Evolutionary conservation across 208 protist genomes (phyloP).

Genomic region (Strigomonas culicis): DNA sequence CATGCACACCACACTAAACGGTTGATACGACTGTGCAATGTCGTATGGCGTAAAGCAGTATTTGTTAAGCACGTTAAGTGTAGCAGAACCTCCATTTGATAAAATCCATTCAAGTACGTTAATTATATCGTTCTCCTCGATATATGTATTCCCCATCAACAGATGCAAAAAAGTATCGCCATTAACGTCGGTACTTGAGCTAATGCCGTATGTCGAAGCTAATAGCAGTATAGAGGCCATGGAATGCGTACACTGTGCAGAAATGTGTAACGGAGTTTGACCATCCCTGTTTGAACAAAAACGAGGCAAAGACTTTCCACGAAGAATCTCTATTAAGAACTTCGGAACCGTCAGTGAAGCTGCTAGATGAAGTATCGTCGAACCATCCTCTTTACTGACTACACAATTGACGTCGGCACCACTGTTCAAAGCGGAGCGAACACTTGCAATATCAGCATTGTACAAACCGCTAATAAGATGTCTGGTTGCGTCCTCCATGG

Average conservation of each 20-base stretch:
- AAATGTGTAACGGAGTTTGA: conserved; percentile 51
- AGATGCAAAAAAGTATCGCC: conserved; percentile 61
- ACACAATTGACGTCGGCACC: conserved; percentile 24
- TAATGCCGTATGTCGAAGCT: conserved; percentile 41
- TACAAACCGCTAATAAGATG: not conserved
- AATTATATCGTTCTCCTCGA: conserved; percentile 18
- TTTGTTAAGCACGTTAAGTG: conserved; percentile 31
- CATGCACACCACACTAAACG: conserved; percentile 12
- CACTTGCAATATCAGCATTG: not conserved
- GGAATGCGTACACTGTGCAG: conserved; percentile 15
- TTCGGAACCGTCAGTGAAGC: conserved; percentile 17
- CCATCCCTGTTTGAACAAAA: conserved; percentile 30
- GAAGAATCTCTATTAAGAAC: conserved; percentile 45
- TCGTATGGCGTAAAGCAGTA: conserved; percentile 41
- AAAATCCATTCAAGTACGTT: conserved; percentile 44
- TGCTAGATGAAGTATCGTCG: conserved; percentile 49
- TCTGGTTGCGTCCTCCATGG: not conserved
- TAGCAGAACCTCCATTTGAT: conserved; percentile 6
- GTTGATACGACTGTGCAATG: conserved; percentile 20
- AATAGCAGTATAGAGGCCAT: conserved; percentile 41
- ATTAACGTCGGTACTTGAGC: conserved; percentile 7
- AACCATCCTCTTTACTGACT: not conserved
- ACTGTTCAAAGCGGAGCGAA: not conserved
- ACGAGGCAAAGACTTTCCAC: conserved; percentile 4
- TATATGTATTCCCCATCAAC: conserved; percentile 33